phyloP scores from a whole-genome alignment of 129 eudicot genomes.

The Flaveria ramosissima region DNA sequence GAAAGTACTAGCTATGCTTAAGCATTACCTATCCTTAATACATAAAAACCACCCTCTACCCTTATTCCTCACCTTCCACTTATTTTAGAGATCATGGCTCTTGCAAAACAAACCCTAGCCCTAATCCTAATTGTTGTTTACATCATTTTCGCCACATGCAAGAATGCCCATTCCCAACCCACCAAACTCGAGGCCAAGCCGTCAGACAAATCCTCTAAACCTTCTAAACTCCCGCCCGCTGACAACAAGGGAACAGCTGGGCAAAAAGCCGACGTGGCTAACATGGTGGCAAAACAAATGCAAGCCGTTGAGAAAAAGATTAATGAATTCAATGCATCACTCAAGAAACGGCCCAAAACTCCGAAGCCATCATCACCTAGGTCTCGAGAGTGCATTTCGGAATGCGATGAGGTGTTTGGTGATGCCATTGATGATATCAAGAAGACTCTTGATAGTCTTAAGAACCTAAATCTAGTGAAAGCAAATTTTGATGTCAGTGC shows the following conservation, averaged over 20 bases:
- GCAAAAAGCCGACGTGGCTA: constrained; percentile 13
- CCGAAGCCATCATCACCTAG: constrained; percentile 23
- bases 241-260: not conserved
- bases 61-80: constrained; percentile 8
- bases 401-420: constrained; percentile 44
- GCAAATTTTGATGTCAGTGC: constrained; percentile 49
- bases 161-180: constrained; percentile 23
- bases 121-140: constrained; percentile 19
- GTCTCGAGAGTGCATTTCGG: constrained; percentile 30
- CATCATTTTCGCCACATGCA: constrained; percentile 33
- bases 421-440: constrained; percentile 40
- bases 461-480: constrained; percentile 27
- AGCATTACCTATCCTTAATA: constrained; percentile 34
- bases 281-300: constrained; percentile 40
- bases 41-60: constrained; percentile 21
- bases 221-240: not conserved
- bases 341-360: constrained; percentile 37
- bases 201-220: not conserved
- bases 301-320: constrained; percentile 24
- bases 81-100: constrained; percentile 52
- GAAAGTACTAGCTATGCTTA: constrained; percentile 34
- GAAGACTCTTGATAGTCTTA: constrained; percentile 34
- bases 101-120: constrained; percentile 29
- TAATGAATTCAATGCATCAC: constrained; percentile 21
- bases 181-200: not conserved